A percentile compares a stretch with the other conserved stretches of the same genome.
phyloP scores from a whole-genome alignment of 331 rosid species.

The Rhamnella rubrinervis region DNA sequence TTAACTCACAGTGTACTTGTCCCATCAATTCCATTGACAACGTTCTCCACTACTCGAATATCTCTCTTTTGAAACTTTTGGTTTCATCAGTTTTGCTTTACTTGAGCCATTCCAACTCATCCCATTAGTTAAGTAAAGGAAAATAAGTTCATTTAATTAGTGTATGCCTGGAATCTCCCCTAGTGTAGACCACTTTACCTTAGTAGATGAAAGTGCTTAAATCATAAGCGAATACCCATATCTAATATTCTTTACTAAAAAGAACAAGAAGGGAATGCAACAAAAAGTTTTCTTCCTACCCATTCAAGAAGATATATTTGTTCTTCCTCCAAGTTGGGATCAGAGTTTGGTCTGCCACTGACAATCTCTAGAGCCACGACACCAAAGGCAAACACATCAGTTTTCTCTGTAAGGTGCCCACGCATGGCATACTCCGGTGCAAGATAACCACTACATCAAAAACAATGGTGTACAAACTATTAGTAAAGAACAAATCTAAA shows the following conservation, averaged over 20 bases:
- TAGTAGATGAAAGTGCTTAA: too few species aligned
- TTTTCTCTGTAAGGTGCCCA: conserved; percentile 81
- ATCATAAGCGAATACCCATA: too few species aligned
- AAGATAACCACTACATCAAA: conserved; percentile 70
- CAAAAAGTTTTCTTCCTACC: conserved; percentile 37
- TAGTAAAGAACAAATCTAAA: not conserved
- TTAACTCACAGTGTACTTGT: too few species aligned
- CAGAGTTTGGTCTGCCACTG: conserved; percentile 75
- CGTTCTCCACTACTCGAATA: too few species aligned
- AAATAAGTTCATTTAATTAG: too few species aligned
- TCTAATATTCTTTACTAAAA: not conserved
- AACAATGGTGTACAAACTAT: not conserved
- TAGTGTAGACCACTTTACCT: too few species aligned
- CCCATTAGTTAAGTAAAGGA: too few species aligned
- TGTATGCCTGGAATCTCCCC: too few species aligned
- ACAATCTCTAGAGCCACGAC: conserved; percentile 71
- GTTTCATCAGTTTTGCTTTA: too few species aligned
- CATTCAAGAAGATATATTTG: conserved; percentile 75
- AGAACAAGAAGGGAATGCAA: not conserved
- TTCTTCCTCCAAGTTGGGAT: conserved; percentile 56
- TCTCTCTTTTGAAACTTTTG: too few species aligned
- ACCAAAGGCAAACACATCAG: conserved; percentile 78
- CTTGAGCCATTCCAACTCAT: too few species aligned
- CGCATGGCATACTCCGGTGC: conserved; percentile 94
- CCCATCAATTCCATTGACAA: not conserved